Conservation (phyloP, 1,139 yeast species). For the Candida tetrigidarum region DNA sequence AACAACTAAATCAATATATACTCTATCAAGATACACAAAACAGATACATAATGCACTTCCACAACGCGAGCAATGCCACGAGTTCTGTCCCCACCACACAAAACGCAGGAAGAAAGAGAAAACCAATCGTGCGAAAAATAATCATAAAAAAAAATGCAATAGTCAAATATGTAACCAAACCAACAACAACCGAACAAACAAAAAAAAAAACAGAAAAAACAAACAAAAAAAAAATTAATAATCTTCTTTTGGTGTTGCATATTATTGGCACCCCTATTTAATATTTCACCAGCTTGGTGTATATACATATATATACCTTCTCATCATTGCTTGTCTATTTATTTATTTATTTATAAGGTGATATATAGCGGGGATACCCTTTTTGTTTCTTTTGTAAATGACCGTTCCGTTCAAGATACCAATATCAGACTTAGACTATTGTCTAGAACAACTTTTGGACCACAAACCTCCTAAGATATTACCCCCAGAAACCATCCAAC, state of each 20-base stretch:
- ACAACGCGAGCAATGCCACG: neutral
- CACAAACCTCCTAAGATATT: slow-evolving; percentile 48
- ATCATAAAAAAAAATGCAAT: too few species aligned
- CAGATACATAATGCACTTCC: neutral
- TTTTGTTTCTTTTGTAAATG: slow-evolving; percentile 22
- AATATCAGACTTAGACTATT: slow-evolving; percentile 46
- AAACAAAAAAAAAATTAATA: neutral
- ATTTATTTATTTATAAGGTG: too few species aligned
- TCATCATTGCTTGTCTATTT: neutral
- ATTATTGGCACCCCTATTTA: neutral
- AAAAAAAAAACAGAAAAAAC: neutral
- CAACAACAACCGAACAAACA: neutral
- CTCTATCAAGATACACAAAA: neutral
- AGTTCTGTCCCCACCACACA: neutral
- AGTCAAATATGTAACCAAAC: too few species aligned
- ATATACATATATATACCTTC: neutral
- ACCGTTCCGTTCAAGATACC: slow-evolving; percentile 39
- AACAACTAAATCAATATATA: too few species aligned
- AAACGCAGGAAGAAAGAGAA: neutral
- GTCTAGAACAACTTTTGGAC: slow-evolving; percentile 46
- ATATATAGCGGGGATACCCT: too few species aligned
- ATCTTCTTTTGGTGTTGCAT: neutral
- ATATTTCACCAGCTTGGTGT: neutral
- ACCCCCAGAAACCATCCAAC: slow-evolving; percentile 47
- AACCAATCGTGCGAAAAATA: neutral